These are phyloP conservation scores for Pseudotulostoma volvatum DNA, from an alignment of 495 filamentous ascomycete genomes.

Conservation along the genomic window DNA sequence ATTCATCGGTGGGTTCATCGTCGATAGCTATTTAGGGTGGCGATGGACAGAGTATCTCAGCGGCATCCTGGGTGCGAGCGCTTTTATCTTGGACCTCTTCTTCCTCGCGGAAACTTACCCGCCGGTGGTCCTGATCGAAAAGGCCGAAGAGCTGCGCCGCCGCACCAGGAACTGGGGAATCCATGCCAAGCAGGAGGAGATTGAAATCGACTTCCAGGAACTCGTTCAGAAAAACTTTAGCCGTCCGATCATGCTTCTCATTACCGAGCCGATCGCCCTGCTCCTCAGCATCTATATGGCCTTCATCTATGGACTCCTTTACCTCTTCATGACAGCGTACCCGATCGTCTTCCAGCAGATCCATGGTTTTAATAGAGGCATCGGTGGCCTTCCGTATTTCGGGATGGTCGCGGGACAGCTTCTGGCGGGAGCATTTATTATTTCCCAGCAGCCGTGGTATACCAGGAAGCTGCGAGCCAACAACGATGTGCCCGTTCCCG, in stretches of 20 bases:
- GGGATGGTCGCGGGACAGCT: constrained; percentile 66
- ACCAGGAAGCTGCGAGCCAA: constrained; percentile 55
- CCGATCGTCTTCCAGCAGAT: constrained; percentile 62
- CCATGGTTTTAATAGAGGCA: constrained; percentile 47
- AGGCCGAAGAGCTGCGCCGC: constrained; percentile 63
- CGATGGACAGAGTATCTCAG: constrained; percentile 68
- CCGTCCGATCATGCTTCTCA: constrained; percentile 61
- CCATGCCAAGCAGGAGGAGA: constrained; percentile 85
- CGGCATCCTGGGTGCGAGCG: constrained; percentile 58
- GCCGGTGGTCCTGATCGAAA: constrained; percentile 58
- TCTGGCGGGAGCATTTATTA: constrained; percentile 46
- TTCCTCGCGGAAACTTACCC: constrained; percentile 77
- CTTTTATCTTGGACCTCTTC: constrained; percentile 51
- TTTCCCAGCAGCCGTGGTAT: constrained; percentile 46
- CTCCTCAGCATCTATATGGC: constrained; percentile 64
- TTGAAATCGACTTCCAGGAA: constrained; percentile 69
- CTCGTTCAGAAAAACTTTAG: constrained; percentile 70
- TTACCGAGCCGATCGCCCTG: constrained; percentile 67
- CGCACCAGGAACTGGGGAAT: constrained; percentile 85
- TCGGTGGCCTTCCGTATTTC: constrained; percentile 62
- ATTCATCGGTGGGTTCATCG: constrained; percentile 75
- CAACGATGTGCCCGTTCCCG: constrained; percentile 55
- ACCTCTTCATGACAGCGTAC: constrained; percentile 69
- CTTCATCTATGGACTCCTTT: constrained; percentile 69
- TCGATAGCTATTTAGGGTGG: constrained; percentile 56